Evolutionary conservation across 2,329 filamentous ascomycete species (phyloP).

Genomic region (Cadophora luteo-olivacea): DNA sequence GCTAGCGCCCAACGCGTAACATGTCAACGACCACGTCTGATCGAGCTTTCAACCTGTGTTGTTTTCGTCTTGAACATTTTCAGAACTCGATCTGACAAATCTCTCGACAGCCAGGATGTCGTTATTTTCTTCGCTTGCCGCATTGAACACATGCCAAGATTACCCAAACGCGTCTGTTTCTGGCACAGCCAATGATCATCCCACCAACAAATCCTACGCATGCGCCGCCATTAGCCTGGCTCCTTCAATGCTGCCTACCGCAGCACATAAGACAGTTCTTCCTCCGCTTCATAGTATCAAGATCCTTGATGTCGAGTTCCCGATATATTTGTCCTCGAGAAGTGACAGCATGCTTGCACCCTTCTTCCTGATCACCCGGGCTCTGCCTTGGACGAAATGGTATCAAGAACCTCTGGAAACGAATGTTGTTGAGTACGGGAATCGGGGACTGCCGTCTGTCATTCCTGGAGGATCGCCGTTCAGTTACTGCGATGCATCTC

Average conservation of each 20-base stretch:
- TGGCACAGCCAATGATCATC: not conserved
- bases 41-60: too few species aligned
- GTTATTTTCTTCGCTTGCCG: too few species aligned
- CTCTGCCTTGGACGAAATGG: not conserved
- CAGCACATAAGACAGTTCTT: too few species aligned
- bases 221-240: not conserved
- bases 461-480: conserved; percentile 9
- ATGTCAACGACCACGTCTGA: too few species aligned
- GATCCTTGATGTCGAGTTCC: not conserved
- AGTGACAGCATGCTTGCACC: not conserved
- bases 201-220: not conserved
- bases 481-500: not conserved
- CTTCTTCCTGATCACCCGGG: not conserved
- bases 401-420: not conserved
- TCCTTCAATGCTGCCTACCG: not conserved
- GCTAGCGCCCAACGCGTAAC: too few species aligned
- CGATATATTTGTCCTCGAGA: not conserved
- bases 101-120: too few species aligned
- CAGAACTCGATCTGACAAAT: too few species aligned
- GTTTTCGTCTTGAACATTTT: too few species aligned
- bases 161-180: not conserved
- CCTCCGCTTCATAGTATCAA: not conserved
- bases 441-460: not conserved
- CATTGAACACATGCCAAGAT: too few species aligned
- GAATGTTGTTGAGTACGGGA: too few species aligned